Evolutionary conservation across 768 basidiomycete genomes (phyloP).

Genomic region (Candolleomyces eurysporus): DNA sequence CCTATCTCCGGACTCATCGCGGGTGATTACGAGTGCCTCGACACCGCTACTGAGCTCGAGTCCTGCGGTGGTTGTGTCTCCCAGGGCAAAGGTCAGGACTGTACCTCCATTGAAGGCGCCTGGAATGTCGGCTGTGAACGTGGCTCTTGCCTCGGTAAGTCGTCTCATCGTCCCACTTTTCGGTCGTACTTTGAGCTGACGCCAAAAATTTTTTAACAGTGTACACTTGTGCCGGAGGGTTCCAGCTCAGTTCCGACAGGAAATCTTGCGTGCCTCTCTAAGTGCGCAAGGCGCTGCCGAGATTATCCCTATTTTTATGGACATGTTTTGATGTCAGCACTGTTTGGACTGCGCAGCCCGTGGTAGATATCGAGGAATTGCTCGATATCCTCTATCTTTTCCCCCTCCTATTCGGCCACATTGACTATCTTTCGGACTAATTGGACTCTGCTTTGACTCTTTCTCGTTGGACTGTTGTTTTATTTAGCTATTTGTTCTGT

Average conservation of each 20-base stretch:
- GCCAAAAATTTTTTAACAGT: conserved; percentile 30
- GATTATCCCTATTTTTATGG: too few relatives aligned
- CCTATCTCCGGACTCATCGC: conserved; percentile 41
- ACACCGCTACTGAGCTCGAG: conserved; percentile 58
- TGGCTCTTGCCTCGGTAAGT: conserved; percentile 53
- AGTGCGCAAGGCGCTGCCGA: not conserved
- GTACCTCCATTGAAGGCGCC: conserved; percentile 60
- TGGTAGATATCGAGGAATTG: too few relatives aligned
- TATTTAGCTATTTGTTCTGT: too few relatives aligned
- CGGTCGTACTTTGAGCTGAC: not conserved
- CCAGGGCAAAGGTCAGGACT: conserved; percentile 66
- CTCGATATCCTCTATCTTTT: too few relatives aligned
- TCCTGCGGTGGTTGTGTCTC: conserved; percentile 77
- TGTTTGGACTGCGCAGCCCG: not conserved
- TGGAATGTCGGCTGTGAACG: conserved; percentile 71
- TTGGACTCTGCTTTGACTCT: too few relatives aligned
- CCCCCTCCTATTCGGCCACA: too few relatives aligned
- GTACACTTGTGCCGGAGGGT: conserved; percentile 50
- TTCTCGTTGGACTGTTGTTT: too few relatives aligned
- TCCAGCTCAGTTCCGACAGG: conserved; percentile 39
- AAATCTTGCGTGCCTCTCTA: conserved; percentile 40
- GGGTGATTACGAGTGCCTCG: conserved; percentile 61
- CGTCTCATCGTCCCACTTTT: not conserved
- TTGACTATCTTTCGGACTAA: too few relatives aligned
- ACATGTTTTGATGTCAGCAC: not conserved